Percentiles rank a stretch among this genome's conserved stretches.
phyloP scores from a whole-genome alignment of 768 basidiomycete species.

The Agrocybe pediades region DNA sequence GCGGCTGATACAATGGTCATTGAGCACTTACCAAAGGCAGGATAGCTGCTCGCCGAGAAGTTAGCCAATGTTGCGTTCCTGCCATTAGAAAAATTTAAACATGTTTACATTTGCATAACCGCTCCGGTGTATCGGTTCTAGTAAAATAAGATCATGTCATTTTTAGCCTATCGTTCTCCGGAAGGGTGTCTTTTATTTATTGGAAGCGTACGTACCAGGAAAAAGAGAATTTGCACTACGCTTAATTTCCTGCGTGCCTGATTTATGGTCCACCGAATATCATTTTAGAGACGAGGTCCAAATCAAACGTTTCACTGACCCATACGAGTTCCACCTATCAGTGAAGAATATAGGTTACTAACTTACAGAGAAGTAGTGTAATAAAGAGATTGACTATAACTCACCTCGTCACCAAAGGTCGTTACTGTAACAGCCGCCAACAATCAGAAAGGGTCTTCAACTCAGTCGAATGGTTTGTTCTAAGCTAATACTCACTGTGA shows the following conservation, averaged over 20 bases:
- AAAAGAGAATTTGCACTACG: slow-evolving; percentile 6
- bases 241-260: slow-evolving; percentile 7
- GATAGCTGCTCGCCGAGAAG: background rate
- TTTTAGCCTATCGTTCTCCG: background rate
- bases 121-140: slow-evolving; percentile 11
- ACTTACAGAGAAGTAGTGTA: background rate
- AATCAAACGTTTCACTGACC: background rate
- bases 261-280: too few relatives aligned
- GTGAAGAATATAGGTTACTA: background rate
- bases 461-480: background rate
- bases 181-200: background rate
- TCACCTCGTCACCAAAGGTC: slow-evolving; percentile 8
- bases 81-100: background rate
- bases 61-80: background rate
- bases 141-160: background rate
- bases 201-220: background rate
- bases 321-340: slow-evolving; percentile 11
- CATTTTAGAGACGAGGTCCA: background rate
- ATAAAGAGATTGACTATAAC: background rate
- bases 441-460: background rate
- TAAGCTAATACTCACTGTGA: slow-evolving; percentile 4
- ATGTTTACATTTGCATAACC: slow-evolving; percentile 3
- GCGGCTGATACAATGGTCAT: background rate
- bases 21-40: background rate
- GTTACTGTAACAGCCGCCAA: background rate